Conservation (phyloP, 495 filamentous ascomycete species). For the Aeminium ludgeri region DNA sequence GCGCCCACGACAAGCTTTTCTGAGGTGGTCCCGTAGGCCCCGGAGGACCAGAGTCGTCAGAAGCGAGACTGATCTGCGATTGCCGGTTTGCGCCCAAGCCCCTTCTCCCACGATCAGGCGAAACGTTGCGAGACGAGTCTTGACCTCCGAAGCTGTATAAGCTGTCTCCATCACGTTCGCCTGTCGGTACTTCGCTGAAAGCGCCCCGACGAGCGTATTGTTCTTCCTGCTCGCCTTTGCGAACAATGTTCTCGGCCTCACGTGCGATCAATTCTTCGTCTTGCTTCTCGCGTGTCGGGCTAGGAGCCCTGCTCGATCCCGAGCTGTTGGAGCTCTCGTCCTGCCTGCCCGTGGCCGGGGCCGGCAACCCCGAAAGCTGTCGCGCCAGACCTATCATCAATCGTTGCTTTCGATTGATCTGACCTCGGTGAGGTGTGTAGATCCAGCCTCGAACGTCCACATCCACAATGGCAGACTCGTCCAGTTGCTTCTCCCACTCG, state of each 20-base stretch:
- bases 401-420: conserved; percentile 76
- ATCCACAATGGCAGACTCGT: conserved; percentile 69
- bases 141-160: conserved; percentile 1
- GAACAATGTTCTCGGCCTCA: conserved; percentile 58
- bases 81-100: conserved; percentile 2
- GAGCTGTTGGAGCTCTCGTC: conserved; percentile 23
- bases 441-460: conserved; percentile 94
- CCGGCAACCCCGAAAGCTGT: conserved; percentile 67
- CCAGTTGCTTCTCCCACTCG: conserved; percentile 53
- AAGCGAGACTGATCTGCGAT: conserved; percentile 19
- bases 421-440: conserved; percentile 66
- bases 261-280: conserved; percentile 50
- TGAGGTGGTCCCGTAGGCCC: conserved; percentile 22
- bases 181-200: conserved; percentile 34
- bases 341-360: conserved; percentile 31
- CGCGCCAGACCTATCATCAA: conserved; percentile 69
- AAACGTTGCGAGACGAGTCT: conserved; percentile 1
- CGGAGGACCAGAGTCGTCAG: conserved; percentile 6
- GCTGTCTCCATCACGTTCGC: conserved; percentile 20
- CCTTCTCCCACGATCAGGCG: conserved; percentile 3
- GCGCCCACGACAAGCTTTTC: conserved; percentile 33
- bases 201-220: conserved; percentile 50
- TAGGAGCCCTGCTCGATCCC: conserved; percentile 11
- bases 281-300: conserved; percentile 22
- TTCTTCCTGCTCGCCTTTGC: conserved; percentile 50